These are phyloP conservation scores for Adansonia gregorii DNA, from an alignment of 441 rosid species.

Conservation along the genomic window DNA sequence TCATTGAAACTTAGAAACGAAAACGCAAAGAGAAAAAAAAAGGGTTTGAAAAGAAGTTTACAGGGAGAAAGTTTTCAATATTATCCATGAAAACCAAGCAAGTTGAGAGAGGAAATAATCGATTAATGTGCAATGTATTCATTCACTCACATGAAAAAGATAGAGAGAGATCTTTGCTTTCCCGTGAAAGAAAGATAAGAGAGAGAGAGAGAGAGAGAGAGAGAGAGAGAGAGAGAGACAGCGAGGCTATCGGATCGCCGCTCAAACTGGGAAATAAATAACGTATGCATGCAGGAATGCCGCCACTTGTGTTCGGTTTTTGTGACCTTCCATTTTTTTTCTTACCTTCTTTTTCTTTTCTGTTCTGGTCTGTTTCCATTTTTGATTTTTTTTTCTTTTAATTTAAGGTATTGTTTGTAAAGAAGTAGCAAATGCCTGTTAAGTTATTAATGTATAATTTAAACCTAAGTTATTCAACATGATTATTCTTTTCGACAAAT, in stretches of 20 bases:
- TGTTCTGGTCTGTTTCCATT: neutral
- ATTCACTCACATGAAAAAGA: constrained; percentile 16
- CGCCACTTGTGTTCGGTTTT: constrained; percentile 49
- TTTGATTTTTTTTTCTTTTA: too few species aligned
- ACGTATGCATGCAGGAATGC: constrained; percentile 55
- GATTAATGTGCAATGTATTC: neutral
- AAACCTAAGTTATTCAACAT: too few species aligned
- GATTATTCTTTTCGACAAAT: too few species aligned
- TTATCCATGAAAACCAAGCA: constrained; percentile 17
- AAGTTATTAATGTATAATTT: too few species aligned
- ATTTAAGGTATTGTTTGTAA: too few species aligned
- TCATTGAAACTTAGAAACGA: neutral
- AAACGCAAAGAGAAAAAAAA: neutral
- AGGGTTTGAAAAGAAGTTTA: neutral
- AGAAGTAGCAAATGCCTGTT: too few species aligned
- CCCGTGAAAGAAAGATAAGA: constrained; percentile 20
- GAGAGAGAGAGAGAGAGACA: constrained; percentile 30
- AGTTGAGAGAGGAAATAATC: neutral
- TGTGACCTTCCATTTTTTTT: constrained; percentile 11
- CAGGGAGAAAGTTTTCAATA: constrained; percentile 17
- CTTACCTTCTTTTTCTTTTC: neutral
- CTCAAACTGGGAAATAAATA: constrained; percentile 40
- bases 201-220: constrained; percentile 22
- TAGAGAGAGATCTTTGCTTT: neutral
- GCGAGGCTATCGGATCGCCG: constrained; percentile 68